A percentile compares a stretch with the other conserved stretches of the same genome.
Conservation (phyloP, 2,329 filamentous ascomycete species). For the Penicillium sp. region DNA sequence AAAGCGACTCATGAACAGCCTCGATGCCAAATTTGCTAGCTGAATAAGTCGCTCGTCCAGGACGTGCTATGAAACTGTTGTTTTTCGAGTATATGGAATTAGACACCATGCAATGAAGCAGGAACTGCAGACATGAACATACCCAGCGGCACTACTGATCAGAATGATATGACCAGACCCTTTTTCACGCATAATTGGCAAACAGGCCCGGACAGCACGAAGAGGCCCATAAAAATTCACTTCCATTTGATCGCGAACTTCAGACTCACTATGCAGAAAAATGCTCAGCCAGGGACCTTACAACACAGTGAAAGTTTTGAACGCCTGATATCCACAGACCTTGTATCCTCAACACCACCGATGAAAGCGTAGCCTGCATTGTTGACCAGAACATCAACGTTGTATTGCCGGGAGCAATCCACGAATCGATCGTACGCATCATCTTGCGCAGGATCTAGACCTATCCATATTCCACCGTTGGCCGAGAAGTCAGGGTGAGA, state of each 20-base stretch:
- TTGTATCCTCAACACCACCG: constrained; percentile 22
- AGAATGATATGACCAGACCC: constrained; percentile 43
- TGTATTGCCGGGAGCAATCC: not conserved
- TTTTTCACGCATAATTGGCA: constrained; percentile 41
- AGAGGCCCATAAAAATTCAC: constrained; percentile 48
- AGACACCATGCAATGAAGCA: not conserved
- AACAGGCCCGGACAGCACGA: constrained; percentile 38
- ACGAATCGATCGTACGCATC: not conserved
- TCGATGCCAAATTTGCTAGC: constrained; percentile 47
- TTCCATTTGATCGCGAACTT: constrained; percentile 20
- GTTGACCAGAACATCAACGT: constrained; percentile 15
- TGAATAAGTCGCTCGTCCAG: constrained; percentile 30
- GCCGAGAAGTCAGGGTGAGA: constrained; percentile 8
- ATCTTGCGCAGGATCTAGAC: constrained; percentile 3
- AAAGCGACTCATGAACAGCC: constrained; percentile 40
- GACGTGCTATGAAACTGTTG: constrained; percentile 22
- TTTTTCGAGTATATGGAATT: not conserved
- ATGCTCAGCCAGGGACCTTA: not conserved
- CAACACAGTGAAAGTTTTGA: not conserved
- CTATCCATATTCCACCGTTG: constrained; percentile 12
- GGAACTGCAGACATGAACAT: constrained; percentile 22
- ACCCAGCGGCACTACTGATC: constrained; percentile 52
- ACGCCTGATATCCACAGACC: constrained; percentile 4
- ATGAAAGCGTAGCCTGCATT: constrained; percentile 21
- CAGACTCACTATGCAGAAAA: constrained; percentile 13